Conservation (phyloP, 2,329 filamentous ascomycete genomes). For the Fusarium newnesense region DNA sequence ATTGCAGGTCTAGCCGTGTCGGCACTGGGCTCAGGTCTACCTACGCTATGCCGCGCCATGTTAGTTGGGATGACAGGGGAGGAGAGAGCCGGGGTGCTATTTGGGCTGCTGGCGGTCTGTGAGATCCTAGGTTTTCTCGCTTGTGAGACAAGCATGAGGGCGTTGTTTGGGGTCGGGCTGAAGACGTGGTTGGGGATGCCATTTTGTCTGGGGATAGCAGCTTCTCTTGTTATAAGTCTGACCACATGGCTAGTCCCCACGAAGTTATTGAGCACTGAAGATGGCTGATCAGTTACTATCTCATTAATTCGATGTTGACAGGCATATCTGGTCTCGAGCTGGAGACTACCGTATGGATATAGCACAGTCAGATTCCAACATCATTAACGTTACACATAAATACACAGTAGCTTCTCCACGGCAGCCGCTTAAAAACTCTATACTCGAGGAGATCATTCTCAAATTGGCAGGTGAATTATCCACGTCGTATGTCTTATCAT, state of each 20-base stretch:
- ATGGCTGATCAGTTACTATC: not conserved
- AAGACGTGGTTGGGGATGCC: conserved; percentile 40
- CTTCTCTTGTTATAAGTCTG: conserved; percentile 24
- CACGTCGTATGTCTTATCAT: not conserved
- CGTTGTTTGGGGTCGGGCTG: conserved; percentile 41
- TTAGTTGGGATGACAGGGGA: conserved; percentile 27
- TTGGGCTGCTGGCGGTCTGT: conserved; percentile 41
- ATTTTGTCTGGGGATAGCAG: conserved; percentile 32
- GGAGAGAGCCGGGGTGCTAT: conserved; percentile 34
- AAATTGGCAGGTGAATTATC: not conserved
- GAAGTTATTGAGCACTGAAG: not conserved
- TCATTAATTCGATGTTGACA: not conserved
- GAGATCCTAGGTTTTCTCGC: conserved; percentile 39
- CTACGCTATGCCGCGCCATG: conserved; percentile 42
- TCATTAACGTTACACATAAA: not conserved
- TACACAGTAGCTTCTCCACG: not conserved
- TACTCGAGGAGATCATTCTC: not conserved
- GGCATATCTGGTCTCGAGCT: not conserved
- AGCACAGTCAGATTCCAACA: not conserved
- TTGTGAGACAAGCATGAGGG: conserved; percentile 35
- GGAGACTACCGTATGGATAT: not conserved
- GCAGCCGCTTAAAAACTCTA: not conserved
- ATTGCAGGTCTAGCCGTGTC: conserved; percentile 36
- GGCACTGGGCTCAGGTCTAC: conserved; percentile 41
- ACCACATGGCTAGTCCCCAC: conserved; percentile 26